A percentile compares a stretch with the other conserved stretches of the same genome.
These are phyloP conservation scores for Linderniella brevidens DNA, from an alignment of 257 asterid genomes.

Conservation along the genomic window DNA sequence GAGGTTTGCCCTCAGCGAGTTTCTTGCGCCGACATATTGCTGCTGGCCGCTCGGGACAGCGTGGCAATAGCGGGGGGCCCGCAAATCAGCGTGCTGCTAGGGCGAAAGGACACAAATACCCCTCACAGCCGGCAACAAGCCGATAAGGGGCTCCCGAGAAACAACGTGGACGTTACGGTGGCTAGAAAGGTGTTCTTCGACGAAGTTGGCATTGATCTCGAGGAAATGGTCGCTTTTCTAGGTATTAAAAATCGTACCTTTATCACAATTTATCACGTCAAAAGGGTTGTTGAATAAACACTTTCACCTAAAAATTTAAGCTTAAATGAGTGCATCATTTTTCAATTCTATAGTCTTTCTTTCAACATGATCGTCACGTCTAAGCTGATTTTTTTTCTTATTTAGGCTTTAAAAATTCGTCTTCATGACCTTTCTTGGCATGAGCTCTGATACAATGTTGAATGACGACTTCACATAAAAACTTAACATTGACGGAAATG, in stretches of 20 bases:
- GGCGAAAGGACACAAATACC: constrained; percentile 16
- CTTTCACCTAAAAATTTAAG: too few relatives aligned
- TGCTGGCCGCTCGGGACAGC: constrained; percentile 25
- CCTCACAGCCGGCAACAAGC: constrained; percentile 16
- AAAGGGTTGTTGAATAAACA: too few relatives aligned
- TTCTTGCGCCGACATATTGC: constrained; percentile 29
- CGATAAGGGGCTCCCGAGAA: constrained; percentile 14
- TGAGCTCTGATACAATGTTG: too few relatives aligned
- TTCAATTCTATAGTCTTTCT: too few relatives aligned
- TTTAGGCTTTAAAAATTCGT: too few relatives aligned
- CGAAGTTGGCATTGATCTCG: constrained; percentile 18
- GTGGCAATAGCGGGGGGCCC: constrained; percentile 27
- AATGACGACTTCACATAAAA: too few relatives aligned
- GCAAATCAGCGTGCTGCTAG: constrained; percentile 16
- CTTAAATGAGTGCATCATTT: too few relatives aligned
- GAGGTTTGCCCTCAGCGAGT: constrained; percentile 15
- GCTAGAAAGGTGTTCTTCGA: constrained; percentile 7
- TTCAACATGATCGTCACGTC: too few relatives aligned
- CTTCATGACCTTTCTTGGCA: too few relatives aligned
- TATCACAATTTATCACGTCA: too few relatives aligned
- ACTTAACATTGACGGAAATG: too few relatives aligned
- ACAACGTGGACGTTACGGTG: constrained; percentile 11
- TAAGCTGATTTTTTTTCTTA: too few relatives aligned
- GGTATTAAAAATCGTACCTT: constrained; percentile 11
- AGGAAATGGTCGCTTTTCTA: constrained; percentile 24